phyloP scores from a whole-genome alignment of 306 rosid species.

The Vicia villosa region DNA sequence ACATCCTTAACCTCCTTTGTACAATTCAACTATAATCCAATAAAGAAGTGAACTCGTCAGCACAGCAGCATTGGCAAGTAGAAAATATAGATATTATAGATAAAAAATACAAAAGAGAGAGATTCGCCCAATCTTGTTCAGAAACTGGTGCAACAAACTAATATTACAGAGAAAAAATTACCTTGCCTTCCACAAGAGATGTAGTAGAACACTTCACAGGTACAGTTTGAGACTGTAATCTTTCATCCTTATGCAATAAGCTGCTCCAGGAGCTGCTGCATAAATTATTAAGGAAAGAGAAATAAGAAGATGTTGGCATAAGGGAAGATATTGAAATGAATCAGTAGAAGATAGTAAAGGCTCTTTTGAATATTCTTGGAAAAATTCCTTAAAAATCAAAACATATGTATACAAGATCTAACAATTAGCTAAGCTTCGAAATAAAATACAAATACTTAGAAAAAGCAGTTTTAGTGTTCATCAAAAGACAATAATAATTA shows the following conservation, averaged over 20 bases:
- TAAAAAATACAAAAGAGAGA: not conserved
- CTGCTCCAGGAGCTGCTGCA: conserved; percentile 47
- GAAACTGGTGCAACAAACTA: conserved; percentile 1
- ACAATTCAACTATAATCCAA: conserved; percentile 7
- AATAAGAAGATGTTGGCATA: not conserved
- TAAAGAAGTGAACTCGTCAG: conserved; percentile 17
- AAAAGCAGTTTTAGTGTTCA: not conserved
- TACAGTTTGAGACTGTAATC: conserved; percentile 43
- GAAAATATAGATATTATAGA: not conserved
- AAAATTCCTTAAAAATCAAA: not conserved
- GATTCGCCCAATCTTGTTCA: not conserved
- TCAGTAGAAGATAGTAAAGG: not conserved
- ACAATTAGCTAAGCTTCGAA: not conserved
- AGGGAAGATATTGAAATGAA: conserved; percentile 5
- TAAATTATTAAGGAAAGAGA: not conserved
- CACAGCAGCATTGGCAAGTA: conserved; percentile 11
- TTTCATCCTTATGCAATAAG: conserved; percentile 65
- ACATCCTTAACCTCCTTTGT: conserved; percentile 48
- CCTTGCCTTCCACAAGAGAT: conserved; percentile 63
- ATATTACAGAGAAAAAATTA: conserved; percentile 26
- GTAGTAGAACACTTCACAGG: conserved; percentile 63
- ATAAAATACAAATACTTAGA: not conserved
- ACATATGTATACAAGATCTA: not conserved
- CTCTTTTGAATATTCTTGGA: not conserved
- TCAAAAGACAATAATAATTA: not conserved